A percentile compares a stretch with the other conserved stretches of the same genome.
These are phyloP conservation scores for Eucalyptus sp. DNA, from an alignment of 345 rosid species.

Conservation along the genomic window DNA sequence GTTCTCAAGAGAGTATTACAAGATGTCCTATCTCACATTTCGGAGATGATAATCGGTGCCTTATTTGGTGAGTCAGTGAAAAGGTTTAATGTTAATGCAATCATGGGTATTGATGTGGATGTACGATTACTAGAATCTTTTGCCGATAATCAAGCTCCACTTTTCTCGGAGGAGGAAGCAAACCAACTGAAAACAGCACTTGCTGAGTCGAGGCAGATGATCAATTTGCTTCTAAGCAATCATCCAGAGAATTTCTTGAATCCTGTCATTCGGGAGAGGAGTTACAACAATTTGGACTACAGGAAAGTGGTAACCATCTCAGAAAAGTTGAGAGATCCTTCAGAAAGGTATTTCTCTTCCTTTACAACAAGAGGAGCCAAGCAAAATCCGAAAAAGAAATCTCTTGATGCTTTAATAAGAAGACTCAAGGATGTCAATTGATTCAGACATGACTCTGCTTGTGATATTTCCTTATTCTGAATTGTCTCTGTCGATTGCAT, in stretches of 20 bases:
- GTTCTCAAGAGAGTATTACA: slow-evolving; percentile 78
- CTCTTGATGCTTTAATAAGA: slow-evolving; percentile 79
- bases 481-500: slow-evolving; percentile 13
- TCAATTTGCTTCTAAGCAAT: slow-evolving; percentile 74
- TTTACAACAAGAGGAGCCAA: slow-evolving; percentile 83
- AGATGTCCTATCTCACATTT: slow-evolving; percentile 80
- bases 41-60: slow-evolving; percentile 64
- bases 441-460: not conserved
- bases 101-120: slow-evolving; percentile 79
- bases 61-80: slow-evolving; percentile 67
- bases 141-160: slow-evolving; percentile 60
- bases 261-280: slow-evolving; percentile 82
- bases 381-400: slow-evolving; percentile 89
- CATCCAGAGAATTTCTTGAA: slow-evolving; percentile 88
- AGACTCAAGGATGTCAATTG: slow-evolving; percentile 85
- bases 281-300: slow-evolving; percentile 66
- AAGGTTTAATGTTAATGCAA: slow-evolving; percentile 70
- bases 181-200: slow-evolving; percentile 80
- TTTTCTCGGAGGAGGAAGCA: slow-evolving; percentile 64
- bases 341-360: slow-evolving; percentile 83
- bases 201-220: slow-evolving; percentile 67
- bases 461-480: not conserved
- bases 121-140: slow-evolving; percentile 76
- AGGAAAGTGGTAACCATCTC: slow-evolving; percentile 67
- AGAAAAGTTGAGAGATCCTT: slow-evolving; percentile 86